A percentile compares a stretch with the other conserved stretches of the same genome.
Evolutionary conservation across 1,139 yeast genomes (phyloP).

Genomic region (Protomyces lactucae-debilis): DNA sequence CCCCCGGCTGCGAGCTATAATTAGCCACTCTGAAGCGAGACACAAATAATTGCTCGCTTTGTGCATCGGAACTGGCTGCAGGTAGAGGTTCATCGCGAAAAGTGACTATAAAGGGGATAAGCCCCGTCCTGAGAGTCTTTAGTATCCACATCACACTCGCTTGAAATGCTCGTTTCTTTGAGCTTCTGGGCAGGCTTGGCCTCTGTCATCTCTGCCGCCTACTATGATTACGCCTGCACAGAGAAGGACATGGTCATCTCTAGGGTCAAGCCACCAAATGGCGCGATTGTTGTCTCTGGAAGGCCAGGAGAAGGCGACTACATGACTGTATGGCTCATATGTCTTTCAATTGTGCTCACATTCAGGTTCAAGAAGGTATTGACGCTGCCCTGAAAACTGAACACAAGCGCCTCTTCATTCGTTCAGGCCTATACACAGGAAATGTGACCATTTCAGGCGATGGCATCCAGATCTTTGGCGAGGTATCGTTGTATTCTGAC

Average conservation of each 20-base stretch:
- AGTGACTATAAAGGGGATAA: no score
- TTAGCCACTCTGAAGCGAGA: no score
- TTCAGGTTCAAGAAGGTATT: background rate
- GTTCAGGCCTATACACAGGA: background rate
- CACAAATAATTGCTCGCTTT: no score
- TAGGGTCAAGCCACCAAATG: background rate
- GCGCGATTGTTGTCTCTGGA: background rate
- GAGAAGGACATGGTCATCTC: background rate
- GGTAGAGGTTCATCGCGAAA: no score
- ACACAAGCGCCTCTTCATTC: background rate
- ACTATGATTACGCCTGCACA: background rate
- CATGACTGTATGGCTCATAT: background rate
- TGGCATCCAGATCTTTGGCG: background rate
- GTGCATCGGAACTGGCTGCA: no score
- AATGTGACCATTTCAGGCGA: background rate
- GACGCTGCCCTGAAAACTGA: background rate
- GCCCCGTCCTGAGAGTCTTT: background rate
- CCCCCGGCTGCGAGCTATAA: no score
- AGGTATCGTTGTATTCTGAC: background rate
- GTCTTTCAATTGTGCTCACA: background rate
- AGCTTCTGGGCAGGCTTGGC: background rate
- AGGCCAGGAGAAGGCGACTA: background rate
- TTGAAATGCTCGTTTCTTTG: background rate
- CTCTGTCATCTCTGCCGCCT: background rate
- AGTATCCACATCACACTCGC: background rate